A percentile compares a stretch with the other conserved stretches of the same genome.
Evolutionary conservation across 371 early-diverging fungal species (phyloP).

Genomic region (Mortierella sp.): DNA sequence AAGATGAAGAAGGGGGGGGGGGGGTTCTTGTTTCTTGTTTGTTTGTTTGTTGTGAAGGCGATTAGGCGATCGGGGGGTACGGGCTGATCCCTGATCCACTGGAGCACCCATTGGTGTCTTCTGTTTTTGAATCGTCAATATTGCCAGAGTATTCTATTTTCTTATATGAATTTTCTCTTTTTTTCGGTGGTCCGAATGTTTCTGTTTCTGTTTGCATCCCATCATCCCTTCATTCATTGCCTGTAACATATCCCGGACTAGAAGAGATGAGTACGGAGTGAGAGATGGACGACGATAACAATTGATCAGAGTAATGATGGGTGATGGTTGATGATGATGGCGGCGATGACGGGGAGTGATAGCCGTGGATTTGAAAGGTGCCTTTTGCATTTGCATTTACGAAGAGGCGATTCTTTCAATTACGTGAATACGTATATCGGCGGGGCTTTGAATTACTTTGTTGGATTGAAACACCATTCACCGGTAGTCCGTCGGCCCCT

Average conservation of each 20-base stretch:
- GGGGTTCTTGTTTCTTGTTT: not conserved
- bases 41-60: not conserved
- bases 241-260: not conserved
- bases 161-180: not conserved
- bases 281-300: too few relatives aligned
- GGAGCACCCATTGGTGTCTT: not conserved
- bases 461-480: constrained; percentile 4
- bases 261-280: too few relatives aligned
- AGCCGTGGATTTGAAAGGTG: too few relatives aligned
- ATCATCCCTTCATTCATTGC: not conserved
- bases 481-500: too few relatives aligned
- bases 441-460: not conserved
- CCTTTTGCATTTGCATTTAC: too few relatives aligned
- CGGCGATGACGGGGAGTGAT: too few relatives aligned
- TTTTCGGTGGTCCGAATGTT: not conserved
- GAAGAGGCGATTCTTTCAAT: too few relatives aligned
- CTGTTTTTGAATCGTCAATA: not conserved
- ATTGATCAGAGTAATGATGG: too few relatives aligned
- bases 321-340: too few relatives aligned
- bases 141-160: not conserved
- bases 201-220: not conserved
- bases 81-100: constrained; percentile 9
- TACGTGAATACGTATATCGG: too few relatives aligned
- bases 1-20: not conserved
- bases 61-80: not conserved